Evolutionary conservation across 2,329 filamentous ascomycete species (phyloP), one percentile per base, ranked within the genome.

Genomic region (Cytospora piceae): DNA sequence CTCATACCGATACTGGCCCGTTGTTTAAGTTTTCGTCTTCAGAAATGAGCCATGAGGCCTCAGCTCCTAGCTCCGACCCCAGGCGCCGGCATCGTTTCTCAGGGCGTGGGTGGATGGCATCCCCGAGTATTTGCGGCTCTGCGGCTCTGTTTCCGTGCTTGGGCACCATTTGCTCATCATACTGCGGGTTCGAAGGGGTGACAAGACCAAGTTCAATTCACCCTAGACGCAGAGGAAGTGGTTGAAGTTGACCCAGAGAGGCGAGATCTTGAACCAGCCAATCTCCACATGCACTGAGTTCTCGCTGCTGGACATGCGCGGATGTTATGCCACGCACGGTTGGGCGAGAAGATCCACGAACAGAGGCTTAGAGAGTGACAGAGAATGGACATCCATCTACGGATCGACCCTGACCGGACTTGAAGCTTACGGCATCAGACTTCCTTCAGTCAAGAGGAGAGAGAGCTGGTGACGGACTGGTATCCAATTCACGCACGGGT

Each of bases 401-500:
- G 15, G 15, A 42, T 20, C 42, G 20, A 46, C 42, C n/a, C 42
- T 46, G 42, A n/a, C n/a, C 9, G 20, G 20, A n/a, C 42, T 0
- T 46, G 5, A 22, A n/a, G 20, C 42, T 22, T 22, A 11, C 42
- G 9, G 42, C 12, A 9, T 3, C 1, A n/a, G 5, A 46, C 17
- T 2, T 46, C 6, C 12, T n/a, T 11, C 8, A 9, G 8, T 2
- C 20, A 14, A 46, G 17, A 42, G 6, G 20, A 42, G 39, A 42
- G 39, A 42, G 17, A 42, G 15, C 6, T 42, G 39, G 6, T 42
- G 20, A 42, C 17, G 17, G 54, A 32, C 17, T 20, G 31, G 5
- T 20, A 34, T 51, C 51, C 20, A 54, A 49, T 37, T n/a, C 59
- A 37, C 51, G 54, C 59, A 55, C 34, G 11, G 34, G 14, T 37